Percentiles rank a stretch among this genome's conserved stretches.
Evolutionary conservation across 352 stramenopile species (phyloP).

Genomic region (Globisporangium solare): DNA sequence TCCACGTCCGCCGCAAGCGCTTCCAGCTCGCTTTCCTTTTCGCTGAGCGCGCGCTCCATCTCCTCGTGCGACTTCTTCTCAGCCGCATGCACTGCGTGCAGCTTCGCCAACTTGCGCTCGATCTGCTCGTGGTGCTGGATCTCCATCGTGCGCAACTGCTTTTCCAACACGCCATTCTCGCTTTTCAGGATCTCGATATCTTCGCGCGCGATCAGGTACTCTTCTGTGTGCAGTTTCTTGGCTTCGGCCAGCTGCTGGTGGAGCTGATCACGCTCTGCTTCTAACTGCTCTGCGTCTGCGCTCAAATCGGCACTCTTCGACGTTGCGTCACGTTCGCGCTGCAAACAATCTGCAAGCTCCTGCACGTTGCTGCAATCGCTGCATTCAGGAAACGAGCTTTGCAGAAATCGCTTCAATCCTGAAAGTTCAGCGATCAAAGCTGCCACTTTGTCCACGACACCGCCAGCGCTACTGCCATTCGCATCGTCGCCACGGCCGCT

Average conservation of each 20-base stretch:
- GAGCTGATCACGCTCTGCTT: slow-evolving; percentile 19
- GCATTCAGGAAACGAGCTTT: slow-evolving; percentile 4
- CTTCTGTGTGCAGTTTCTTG: slow-evolving; percentile 18
- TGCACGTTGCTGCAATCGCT: background rate
- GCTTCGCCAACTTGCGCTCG: slow-evolving; percentile 33
- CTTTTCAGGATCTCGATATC: slow-evolving; percentile 26
- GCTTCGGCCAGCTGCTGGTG: slow-evolving; percentile 17
- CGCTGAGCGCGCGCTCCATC: slow-evolving; percentile 34
- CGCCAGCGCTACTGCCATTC: background rate
- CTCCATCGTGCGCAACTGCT: slow-evolving; percentile 31
- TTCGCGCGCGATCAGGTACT: slow-evolving; percentile 24
- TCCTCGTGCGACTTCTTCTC: slow-evolving; percentile 39
- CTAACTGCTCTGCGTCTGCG: slow-evolving; percentile 8
- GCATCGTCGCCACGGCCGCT: slow-evolving; percentile 5
- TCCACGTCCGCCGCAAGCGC: slow-evolving; percentile 27
- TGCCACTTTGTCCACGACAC: slow-evolving; percentile 4
- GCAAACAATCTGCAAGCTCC: slow-evolving; percentile 1
- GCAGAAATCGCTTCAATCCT: slow-evolving; percentile 5
- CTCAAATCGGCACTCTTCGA: background rate
- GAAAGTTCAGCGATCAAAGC: slow-evolving; percentile 7
- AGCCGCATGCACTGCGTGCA: slow-evolving; percentile 26
- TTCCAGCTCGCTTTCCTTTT: slow-evolving; percentile 39
- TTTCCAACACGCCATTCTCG: slow-evolving; percentile 31
- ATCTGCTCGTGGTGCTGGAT: slow-evolving; percentile 21
- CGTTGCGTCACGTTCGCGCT: slow-evolving; percentile 4